Evolutionary conservation across 495 filamentous ascomycete species (phyloP).

Genomic region (Filosporella fistucella): DNA sequence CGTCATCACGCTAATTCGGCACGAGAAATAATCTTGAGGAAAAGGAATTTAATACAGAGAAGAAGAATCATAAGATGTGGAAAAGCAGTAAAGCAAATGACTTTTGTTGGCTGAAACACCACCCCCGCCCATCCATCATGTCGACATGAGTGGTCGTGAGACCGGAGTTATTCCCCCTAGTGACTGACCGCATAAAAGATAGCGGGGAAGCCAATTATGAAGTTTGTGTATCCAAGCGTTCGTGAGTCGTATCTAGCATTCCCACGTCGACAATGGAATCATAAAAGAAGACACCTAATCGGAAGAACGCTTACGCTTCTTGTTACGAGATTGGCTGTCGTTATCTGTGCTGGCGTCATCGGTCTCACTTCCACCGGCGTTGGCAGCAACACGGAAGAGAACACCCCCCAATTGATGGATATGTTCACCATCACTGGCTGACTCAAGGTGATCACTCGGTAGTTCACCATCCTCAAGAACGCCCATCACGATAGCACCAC

Average conservation of each 20-base stretch:
- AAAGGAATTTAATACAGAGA: slow-evolving; percentile 22
- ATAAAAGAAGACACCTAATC: slow-evolving; percentile 30
- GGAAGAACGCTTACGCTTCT: slow-evolving; percentile 78
- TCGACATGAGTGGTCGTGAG: slow-evolving; percentile 20
- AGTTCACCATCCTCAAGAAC: slow-evolving; percentile 66
- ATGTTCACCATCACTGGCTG: slow-evolving; percentile 49
- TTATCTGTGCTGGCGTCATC: slow-evolving; percentile 46
- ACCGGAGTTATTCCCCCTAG: slow-evolving; percentile 14
- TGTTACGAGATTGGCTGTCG: slow-evolving; percentile 47
- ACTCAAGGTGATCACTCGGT: slow-evolving; percentile 34
- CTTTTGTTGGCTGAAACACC: slow-evolving; percentile 21
- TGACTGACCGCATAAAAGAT: slow-evolving; percentile 15
- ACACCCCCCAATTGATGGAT: slow-evolving; percentile 60
- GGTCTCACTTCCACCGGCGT: slow-evolving; percentile 58
- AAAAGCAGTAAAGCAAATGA: slow-evolving; percentile 17
- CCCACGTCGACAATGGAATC: neutral
- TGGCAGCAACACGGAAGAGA: slow-evolving; percentile 71
- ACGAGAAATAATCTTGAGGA: slow-evolving; percentile 19
- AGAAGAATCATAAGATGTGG: too few relatives aligned
- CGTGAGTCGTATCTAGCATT: slow-evolving; percentile 18
- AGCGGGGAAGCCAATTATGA: slow-evolving; percentile 11
- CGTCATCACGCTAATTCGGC: slow-evolving; percentile 26
- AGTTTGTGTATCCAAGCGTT: slow-evolving; percentile 16
- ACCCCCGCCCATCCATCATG: slow-evolving; percentile 20
- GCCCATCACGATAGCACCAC: slow-evolving; percentile 84